Evolutionary conservation across 768 basidiomycete genomes (phyloP), one percentile per base, ranked within the genome.

Genomic region (Xerocomus brunneocitrinus): DNA sequence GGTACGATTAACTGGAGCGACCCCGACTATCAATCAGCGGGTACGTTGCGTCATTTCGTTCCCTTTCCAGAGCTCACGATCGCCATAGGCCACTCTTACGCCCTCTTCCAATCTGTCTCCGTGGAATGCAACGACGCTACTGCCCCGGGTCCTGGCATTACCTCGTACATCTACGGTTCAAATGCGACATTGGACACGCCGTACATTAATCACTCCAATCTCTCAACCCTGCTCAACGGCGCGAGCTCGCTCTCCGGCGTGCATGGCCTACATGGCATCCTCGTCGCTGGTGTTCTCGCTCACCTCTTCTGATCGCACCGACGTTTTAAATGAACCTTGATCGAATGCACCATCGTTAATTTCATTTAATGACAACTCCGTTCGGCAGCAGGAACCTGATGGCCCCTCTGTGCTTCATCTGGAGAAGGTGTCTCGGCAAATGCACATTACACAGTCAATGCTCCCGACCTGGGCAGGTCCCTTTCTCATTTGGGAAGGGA

Each of bases 1-100:
- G 91, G 83, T 71, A 77, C 88, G 81, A 89, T 91, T 71, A 73
- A 91, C 73, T 94, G 87, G 85, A 61, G 74, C 19, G 82, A 92
- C 66, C 81, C 87, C 31, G 91, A 93, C 68, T 93, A 91, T 68
- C 53, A 70, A 47, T 66, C 85, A 13, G 83, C 87, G 19, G 86
- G 82, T 74, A 67, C 48, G 70, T 65, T 12, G 4, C 5, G 32
- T 53, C 4, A 0, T 25, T 5, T 19, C 14, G 1, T 39, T 32
- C 9, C n/a, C 30, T 34, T 13, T 34, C 28, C 9, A 7, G 22
- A 14, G 22, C 47, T 58, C 8, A 61, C 24, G 12, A 38, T 36
- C 14, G 2, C 1, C 38, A 52, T 14, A 79, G 83, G 89, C 42
- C 84, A 90, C 65, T 91, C 87, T 68, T 86, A 85, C 59, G 79